Percentiles rank a stretch among this genome's conserved stretches.
phyloP scores from a whole-genome alignment of 352 stramenopile species.

The Pythium aquatile region DNA sequence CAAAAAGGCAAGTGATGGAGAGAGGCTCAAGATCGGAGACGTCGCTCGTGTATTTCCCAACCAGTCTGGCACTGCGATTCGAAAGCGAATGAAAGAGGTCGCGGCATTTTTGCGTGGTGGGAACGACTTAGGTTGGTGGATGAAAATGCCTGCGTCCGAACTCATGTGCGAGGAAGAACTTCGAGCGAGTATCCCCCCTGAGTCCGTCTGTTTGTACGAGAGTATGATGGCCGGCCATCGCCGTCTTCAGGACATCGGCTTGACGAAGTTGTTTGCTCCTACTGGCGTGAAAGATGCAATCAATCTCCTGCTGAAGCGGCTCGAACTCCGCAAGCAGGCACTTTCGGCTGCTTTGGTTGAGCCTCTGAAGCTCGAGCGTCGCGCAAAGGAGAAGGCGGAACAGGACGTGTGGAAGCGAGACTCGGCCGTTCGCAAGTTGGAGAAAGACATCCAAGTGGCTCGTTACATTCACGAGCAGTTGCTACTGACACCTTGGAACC shows the following conservation, averaged over 20 bases:
- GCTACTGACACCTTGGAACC: constrained; percentile 79
- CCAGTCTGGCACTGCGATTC: constrained; percentile 74
- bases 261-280: constrained; percentile 77
- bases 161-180: constrained; percentile 78
- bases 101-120: constrained; percentile 81
- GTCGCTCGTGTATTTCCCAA: constrained; percentile 78
- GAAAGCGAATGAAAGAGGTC: constrained; percentile 84
- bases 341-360: constrained; percentile 55
- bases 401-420: constrained; percentile 74
- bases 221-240: constrained; percentile 86
- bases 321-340: constrained; percentile 61
- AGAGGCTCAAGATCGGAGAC: constrained; percentile 83
- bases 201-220: constrained; percentile 84
- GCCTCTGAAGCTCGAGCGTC: constrained; percentile 46
- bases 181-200: constrained; percentile 63
- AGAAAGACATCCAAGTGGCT: constrained; percentile 78
- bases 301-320: constrained; percentile 63
- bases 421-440: constrained; percentile 61
- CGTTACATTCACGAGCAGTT: constrained; percentile 80
- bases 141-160: constrained; percentile 62
- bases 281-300: constrained; percentile 72
- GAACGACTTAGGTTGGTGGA: constrained; percentile 83
- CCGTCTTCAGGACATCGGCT: constrained; percentile 68
- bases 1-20: constrained; percentile 77
- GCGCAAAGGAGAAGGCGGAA: constrained; percentile 56